Conservation (phyloP, 1,139 yeast species). For the Debaryomycetaceae sp. region DNA sequence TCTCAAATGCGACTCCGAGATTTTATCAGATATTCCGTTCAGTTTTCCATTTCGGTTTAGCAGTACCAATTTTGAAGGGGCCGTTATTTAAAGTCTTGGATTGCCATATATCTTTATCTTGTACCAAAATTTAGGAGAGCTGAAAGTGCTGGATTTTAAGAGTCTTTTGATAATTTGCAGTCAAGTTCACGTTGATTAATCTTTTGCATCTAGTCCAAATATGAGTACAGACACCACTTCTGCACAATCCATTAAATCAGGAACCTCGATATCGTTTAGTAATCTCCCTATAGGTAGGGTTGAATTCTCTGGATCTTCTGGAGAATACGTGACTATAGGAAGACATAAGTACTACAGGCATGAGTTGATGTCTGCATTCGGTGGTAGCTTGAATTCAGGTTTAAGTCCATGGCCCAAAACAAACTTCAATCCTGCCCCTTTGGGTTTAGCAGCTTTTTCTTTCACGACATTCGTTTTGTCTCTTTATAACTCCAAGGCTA, state of each 20-base stretch:
- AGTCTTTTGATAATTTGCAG: too few species aligned
- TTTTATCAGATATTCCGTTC: too few species aligned
- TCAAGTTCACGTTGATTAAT: too few species aligned
- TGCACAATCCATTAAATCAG: constrained; percentile 3
- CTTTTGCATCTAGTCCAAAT: not conserved
- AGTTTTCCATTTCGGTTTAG: too few species aligned
- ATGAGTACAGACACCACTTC: not conserved
- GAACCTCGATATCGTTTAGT: not conserved
- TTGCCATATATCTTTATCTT: too few species aligned
- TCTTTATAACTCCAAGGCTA: constrained; percentile 38
- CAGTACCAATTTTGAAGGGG: too few species aligned
- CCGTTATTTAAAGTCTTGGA: too few species aligned
- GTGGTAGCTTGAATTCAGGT: constrained; percentile 39
- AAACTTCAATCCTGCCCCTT: constrained; percentile 54
- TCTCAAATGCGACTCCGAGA: too few species aligned
- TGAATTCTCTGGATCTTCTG: constrained; percentile 17
- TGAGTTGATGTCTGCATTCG: constrained; percentile 38
- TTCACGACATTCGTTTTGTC: constrained; percentile 48
- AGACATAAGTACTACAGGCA: constrained; percentile 25
- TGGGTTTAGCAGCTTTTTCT: constrained; percentile 56
- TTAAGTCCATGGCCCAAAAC: constrained; percentile 27
- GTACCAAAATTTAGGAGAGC: too few species aligned
- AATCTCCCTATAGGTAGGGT: constrained; percentile 16
- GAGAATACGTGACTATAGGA: constrained; percentile 27
- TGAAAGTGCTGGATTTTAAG: too few species aligned